Evolutionary conservation across 768 basidiomycete species (phyloP).

Genomic region (Strobilomyces confusus): DNA sequence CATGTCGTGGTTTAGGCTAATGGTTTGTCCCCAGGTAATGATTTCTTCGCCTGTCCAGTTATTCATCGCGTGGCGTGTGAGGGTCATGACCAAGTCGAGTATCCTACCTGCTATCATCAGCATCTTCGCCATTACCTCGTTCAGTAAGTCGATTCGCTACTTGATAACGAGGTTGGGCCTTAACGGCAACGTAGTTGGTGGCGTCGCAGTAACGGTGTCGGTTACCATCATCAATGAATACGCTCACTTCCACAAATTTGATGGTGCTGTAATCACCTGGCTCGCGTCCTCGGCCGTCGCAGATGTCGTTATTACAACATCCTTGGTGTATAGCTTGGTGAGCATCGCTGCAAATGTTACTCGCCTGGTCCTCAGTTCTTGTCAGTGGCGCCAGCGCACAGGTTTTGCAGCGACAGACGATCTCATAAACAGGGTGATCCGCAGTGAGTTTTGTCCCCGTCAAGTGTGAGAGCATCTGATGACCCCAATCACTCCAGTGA

Average conservation of each 20-base stretch:
- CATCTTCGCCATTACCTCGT: constrained; percentile 10
- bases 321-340: constrained; percentile 44
- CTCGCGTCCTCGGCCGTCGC: constrained; percentile 38
- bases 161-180: background rate
- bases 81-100: constrained; percentile 31
- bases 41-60: constrained; percentile 42
- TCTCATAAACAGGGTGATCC: constrained; percentile 39
- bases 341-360: background rate
- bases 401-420: constrained; percentile 39
- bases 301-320: constrained; percentile 41
- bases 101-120: constrained; percentile 25
- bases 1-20: background rate
- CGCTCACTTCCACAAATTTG: constrained; percentile 33
- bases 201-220: constrained; percentile 34
- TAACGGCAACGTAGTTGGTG: constrained; percentile 27
- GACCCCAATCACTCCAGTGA: constrained; percentile 15
- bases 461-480: background rate
- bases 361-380: background rate
- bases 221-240: constrained; percentile 33
- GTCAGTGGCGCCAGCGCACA: constrained; percentile 39
- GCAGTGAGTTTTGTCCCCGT: constrained; percentile 23
- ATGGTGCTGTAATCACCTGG: constrained; percentile 40
- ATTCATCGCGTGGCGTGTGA: constrained; percentile 46
- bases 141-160: constrained; percentile 1
- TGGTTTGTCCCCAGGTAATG: constrained; percentile 34